A percentile compares a stretch with the other conserved stretches of the same genome.
These are phyloP conservation scores for Nymphaea colorata DNA, from an alignment of 164 flowering plant species.

Conservation along the genomic window DNA sequence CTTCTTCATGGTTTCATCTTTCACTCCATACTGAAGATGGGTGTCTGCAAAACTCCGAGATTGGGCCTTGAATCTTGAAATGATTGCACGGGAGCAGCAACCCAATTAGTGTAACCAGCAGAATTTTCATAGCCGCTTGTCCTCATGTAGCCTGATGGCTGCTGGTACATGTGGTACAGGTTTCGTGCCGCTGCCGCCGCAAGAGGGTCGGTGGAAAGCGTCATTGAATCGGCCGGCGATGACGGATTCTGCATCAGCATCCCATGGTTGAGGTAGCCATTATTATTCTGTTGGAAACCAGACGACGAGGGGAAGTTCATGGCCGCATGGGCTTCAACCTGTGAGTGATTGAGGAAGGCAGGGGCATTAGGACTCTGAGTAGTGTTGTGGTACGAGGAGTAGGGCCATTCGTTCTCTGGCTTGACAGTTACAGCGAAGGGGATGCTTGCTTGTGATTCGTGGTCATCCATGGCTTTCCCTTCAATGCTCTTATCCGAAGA, in stretches of 20 bases:
- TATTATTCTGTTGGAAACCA: conserved; percentile 8
- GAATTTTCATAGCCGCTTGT: conserved; percentile 14
- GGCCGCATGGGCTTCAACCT: conserved; percentile 3
- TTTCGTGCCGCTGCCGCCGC: not conserved
- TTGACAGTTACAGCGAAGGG: conserved; percentile 24
- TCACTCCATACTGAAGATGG: conserved; percentile 8
- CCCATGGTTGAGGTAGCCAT: conserved; percentile 13
- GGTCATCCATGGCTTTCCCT: conserved; percentile 9
- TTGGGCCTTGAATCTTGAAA: conserved; percentile 2
- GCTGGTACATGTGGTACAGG: not conserved
- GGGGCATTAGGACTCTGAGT: conserved; percentile 4
- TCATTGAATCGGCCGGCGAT: not conserved
- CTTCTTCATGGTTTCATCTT: not conserved
- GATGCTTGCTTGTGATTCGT: conserved; percentile 13
- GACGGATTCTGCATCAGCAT: not conserved
- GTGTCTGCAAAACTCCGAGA: conserved; percentile 3
- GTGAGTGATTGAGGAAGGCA: not conserved
- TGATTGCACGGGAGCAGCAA: not conserved
- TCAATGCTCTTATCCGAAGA: conserved; percentile 16
- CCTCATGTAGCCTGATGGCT: not conserved
- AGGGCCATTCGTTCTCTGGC: conserved; percentile 19
- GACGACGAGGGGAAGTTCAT: conserved; percentile 19
- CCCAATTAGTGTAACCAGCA: conserved; percentile 4
- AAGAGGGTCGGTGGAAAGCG: not conserved
- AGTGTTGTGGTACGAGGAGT: conserved; percentile 17